Conservation (phyloP, 2,329 filamentous ascomycete genomes). For the Phialemoniopsis sp. region DNA sequence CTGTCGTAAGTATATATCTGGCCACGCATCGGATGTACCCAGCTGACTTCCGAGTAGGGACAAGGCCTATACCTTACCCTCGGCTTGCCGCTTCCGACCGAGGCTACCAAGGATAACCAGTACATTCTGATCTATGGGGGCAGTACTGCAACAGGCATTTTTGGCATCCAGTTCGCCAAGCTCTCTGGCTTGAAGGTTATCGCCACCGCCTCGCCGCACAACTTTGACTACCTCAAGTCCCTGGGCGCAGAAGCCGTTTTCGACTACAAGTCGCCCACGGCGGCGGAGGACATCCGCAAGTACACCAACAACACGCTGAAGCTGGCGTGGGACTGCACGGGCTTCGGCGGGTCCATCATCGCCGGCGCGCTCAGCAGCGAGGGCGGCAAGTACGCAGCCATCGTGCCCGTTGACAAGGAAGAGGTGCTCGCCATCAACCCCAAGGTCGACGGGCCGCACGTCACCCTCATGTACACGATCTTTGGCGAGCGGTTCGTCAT, state of each 20-base stretch:
- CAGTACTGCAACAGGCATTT: conserved; percentile 52
- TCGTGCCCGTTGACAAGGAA: neutral
- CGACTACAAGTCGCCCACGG: conserved; percentile 33
- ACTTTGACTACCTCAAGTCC: conserved; percentile 30
- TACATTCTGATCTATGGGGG: conserved; percentile 39
- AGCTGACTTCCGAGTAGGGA: too few relatives aligned
- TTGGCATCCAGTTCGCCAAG: conserved; percentile 40
- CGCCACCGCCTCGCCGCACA: conserved; percentile 30
- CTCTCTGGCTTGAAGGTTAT: conserved; percentile 32
- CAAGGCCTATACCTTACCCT: conserved; percentile 44
- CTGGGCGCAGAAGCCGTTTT: conserved; percentile 41
- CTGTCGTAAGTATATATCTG: conserved; percentile 18
- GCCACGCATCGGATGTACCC: too few relatives aligned
- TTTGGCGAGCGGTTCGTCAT: conserved; percentile 4
- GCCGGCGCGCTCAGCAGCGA: too few relatives aligned
- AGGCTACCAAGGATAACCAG: conserved; percentile 18
- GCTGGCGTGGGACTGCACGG: conserved; percentile 9
- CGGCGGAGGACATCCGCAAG: conserved; percentile 13
- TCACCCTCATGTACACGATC: conserved; percentile 6
- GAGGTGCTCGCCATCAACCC: too few relatives aligned
- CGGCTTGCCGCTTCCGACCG: conserved; percentile 37
- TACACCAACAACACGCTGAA: conserved; percentile 12
- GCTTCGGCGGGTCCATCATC: conserved; percentile 4
- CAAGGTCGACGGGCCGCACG: conserved; percentile 1
- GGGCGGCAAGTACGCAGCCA: conserved; percentile 1